These are phyloP conservation scores for Lecanoromycetidae sp. DNA, from an alignment of 2,329 filamentous ascomycete species.

Conservation along the genomic window DNA sequence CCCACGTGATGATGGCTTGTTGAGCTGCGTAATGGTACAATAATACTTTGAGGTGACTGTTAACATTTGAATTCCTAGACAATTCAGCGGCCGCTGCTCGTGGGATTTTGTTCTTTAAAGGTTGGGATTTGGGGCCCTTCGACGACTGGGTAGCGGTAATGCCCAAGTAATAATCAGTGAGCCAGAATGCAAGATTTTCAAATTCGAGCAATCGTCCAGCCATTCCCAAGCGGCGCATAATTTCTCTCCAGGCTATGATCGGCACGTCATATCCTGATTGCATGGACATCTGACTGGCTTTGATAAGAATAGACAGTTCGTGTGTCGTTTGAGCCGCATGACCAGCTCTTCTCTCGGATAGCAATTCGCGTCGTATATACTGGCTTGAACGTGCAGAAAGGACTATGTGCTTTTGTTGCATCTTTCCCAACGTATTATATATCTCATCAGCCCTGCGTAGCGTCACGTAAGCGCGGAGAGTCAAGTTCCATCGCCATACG, in stretches of 20 bases:
- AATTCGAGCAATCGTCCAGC: slow-evolving; percentile 40
- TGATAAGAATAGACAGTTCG: slow-evolving; percentile 32
- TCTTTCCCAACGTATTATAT: slow-evolving; percentile 25
- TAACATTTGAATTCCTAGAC: slow-evolving; percentile 6
- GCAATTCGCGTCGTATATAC: slow-evolving; percentile 29
- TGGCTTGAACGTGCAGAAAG: slow-evolving; percentile 35
- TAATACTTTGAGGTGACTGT: slow-evolving; percentile 27
- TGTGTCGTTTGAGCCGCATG: slow-evolving; percentile 23
- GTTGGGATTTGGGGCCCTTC: background rate
- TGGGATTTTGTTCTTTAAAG: background rate
- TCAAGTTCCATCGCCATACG: slow-evolving; percentile 27
- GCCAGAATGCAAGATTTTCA: slow-evolving; percentile 39
- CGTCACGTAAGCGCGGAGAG: slow-evolving; percentile 31
- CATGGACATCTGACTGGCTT: slow-evolving; percentile 37
- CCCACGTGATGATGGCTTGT: slow-evolving; percentile 38
- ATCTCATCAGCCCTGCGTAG: slow-evolving; percentile 28
- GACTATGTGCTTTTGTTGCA: slow-evolving; percentile 34
- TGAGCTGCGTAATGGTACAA: slow-evolving; percentile 35
- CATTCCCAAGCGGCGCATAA: slow-evolving; percentile 50
- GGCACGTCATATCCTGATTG: slow-evolving; percentile 32
- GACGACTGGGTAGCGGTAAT: slow-evolving; percentile 1
- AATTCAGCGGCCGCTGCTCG: background rate
- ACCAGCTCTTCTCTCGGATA: slow-evolving; percentile 29
- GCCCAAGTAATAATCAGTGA: slow-evolving; percentile 33
- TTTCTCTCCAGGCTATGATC: slow-evolving; percentile 42